Conservation (phyloP, 1,284 basidiomycete genomes). For the Coniferiporia weirii region DNA sequence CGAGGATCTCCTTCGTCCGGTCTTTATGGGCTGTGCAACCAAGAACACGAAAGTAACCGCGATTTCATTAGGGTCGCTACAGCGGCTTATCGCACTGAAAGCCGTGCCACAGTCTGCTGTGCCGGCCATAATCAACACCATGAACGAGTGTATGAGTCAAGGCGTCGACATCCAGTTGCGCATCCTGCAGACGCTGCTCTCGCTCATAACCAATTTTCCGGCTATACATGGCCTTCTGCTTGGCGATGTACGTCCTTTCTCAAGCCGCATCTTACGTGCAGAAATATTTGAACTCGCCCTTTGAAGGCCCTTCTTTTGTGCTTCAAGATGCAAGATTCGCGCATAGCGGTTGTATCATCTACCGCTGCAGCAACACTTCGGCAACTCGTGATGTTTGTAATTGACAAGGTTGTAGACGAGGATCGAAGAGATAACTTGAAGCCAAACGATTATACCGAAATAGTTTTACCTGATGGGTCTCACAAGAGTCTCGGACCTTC, state of each 20-base stretch:
- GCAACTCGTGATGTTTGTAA: slow-evolving; percentile 96
- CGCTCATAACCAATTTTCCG: slow-evolving; percentile 82
- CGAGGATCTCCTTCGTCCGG: slow-evolving; percentile 78
- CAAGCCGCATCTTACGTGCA: background rate
- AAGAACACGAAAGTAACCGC: slow-evolving; percentile 92
- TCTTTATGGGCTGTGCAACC: slow-evolving; percentile 92
- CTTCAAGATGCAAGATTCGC: slow-evolving; percentile 92
- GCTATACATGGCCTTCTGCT: slow-evolving; percentile 75
- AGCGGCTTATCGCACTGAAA: slow-evolving; percentile 83
- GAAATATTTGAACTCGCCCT: slow-evolving; percentile 5
- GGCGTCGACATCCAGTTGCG: slow-evolving; percentile 94
- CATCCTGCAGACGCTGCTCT: slow-evolving; percentile 85
- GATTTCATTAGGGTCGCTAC: slow-evolving; percentile 86
- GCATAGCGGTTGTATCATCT: slow-evolving; percentile 93
- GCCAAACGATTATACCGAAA: slow-evolving; percentile 34
- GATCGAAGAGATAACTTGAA: slow-evolving; percentile 46
- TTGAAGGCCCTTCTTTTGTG: slow-evolving; percentile 81
- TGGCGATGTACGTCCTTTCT: slow-evolving; percentile 57
- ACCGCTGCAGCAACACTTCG: slow-evolving; percentile 96
- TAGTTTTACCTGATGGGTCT: slow-evolving; percentile 59
- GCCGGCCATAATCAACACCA: slow-evolving; percentile 73
- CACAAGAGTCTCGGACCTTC: slow-evolving; percentile 67
- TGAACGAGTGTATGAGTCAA: slow-evolving; percentile 83
- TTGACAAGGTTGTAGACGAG: slow-evolving; percentile 89
- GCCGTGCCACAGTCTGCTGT: slow-evolving; percentile 80